phyloP scores from a whole-genome alignment of 2,329 filamentous ascomycete genomes.

The Colletotrichum orbiculare region DNA sequence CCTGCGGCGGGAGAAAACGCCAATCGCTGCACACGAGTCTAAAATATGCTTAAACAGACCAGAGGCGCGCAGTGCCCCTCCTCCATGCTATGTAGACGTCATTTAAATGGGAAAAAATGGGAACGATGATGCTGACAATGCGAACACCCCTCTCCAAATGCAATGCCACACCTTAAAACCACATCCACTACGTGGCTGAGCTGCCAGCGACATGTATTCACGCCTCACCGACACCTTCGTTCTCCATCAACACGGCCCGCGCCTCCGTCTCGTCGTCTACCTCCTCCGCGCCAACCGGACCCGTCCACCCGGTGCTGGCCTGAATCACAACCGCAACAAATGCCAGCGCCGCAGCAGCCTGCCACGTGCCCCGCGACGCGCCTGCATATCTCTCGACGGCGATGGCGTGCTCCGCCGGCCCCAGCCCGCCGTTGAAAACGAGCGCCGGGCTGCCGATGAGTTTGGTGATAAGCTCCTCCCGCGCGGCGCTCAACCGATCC shows the following conservation, averaged over 20 bases:
- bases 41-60: neutral
- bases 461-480: slow-evolving; percentile 54
- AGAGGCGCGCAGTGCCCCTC: neutral
- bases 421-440: slow-evolving; percentile 57
- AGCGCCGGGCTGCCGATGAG: slow-evolving; percentile 63
- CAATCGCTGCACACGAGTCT: neutral
- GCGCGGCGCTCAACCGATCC: slow-evolving; percentile 44
- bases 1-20: too few relatives aligned
- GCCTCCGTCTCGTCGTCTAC: slow-evolving; percentile 46
- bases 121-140: neutral
- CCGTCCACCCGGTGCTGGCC: slow-evolving; percentile 63
- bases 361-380: slow-evolving; percentile 59
- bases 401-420: slow-evolving; percentile 53
- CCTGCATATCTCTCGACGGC: slow-evolving; percentile 60
- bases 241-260: slow-evolving; percentile 41
- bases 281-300: slow-evolving; percentile 52
- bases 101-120: neutral
- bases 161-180: neutral
- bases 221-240: slow-evolving; percentile 47
- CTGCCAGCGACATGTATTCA: slow-evolving; percentile 11
- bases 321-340: slow-evolving; percentile 59
- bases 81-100: slow-evolving; percentile 4
- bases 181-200: neutral
- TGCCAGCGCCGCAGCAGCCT: slow-evolving; percentile 56
- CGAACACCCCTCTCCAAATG: neutral